Percentiles rank a stretch among this genome's conserved stretches.
These are phyloP conservation scores for Penicillium frequentans DNA, from an alignment of 2,329 filamentous ascomycete species.

Conservation along the genomic window DNA sequence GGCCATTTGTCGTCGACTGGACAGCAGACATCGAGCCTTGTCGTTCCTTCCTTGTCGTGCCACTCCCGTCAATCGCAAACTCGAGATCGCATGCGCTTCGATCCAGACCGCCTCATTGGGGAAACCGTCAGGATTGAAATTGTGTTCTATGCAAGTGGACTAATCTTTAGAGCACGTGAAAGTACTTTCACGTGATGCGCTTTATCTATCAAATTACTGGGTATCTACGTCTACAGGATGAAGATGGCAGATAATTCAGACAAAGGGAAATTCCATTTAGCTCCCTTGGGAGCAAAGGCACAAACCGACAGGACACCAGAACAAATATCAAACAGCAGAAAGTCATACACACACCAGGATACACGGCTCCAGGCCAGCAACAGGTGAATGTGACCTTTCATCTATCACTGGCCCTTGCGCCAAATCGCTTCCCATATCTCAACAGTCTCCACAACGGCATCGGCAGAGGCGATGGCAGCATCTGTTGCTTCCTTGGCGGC, in stretches of 20 bases:
- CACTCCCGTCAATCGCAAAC: neutral
- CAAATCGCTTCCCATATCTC: conserved; percentile 23
- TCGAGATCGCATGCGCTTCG: neutral
- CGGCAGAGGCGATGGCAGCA: neutral
- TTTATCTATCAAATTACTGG: neutral
- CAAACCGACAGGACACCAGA: neutral
- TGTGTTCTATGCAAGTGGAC: neutral
- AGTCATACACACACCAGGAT: neutral
- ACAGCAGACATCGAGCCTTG: neutral
- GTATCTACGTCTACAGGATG: neutral
- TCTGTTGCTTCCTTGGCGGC: neutral
- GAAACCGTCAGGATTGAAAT: neutral
- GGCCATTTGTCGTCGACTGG: neutral
- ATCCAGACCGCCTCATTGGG: neutral
- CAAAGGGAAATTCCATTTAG: neutral
- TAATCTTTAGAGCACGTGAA: neutral
- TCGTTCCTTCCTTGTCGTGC: neutral
- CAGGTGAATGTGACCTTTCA: neutral
- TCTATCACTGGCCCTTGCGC: conserved; percentile 10
- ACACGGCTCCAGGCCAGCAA: neutral
- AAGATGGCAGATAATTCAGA: neutral
- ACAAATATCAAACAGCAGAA: neutral
- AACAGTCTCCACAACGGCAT: conserved; percentile 17
- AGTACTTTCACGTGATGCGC: neutral
- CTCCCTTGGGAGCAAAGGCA: neutral